Evolutionary conservation across 2,329 filamentous ascomycete genomes (phyloP).

Genomic region (Penicillium digitatum): DNA sequence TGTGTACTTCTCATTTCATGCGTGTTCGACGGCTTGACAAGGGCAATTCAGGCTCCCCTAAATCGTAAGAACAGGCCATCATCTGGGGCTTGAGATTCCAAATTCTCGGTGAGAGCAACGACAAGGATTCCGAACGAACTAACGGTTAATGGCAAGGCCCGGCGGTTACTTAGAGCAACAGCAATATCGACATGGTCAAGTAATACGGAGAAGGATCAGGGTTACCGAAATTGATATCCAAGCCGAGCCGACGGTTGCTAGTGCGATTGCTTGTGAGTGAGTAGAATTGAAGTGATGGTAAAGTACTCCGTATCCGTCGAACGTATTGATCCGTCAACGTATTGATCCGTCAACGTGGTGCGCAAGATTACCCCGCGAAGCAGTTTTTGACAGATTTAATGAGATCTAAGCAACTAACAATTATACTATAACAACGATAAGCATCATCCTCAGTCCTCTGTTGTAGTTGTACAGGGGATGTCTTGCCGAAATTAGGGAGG

Average conservation of each 20-base stretch:
- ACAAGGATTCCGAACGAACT: background rate
- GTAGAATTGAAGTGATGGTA: constrained; percentile 18
- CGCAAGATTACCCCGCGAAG: background rate
- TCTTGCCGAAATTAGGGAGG: background rate
- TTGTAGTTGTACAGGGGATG: too few species aligned
- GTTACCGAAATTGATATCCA: background rate
- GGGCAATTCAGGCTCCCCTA: background rate
- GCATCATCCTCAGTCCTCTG: background rate
- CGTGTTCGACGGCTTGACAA: background rate
- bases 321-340: background rate
- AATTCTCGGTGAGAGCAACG: background rate
- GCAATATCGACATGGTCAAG: background rate
- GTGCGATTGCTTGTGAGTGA: constrained; percentile 13
- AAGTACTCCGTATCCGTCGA: background rate
- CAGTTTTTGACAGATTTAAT: too few species aligned
- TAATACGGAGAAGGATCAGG: background rate
- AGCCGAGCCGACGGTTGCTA: background rate
- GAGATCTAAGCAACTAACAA: background rate
- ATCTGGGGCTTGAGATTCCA: background rate
- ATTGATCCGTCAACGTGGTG: too few species aligned
- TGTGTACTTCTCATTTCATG: background rate
- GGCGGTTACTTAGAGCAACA: background rate
- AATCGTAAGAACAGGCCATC: background rate
- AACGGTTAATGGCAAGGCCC: background rate
- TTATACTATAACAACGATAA: background rate